A percentile compares a stretch with the other conserved stretches of the same genome.
Evolutionary conservation across 116 monocot species (phyloP).

Genomic region (Cymodocea nodosa): DNA sequence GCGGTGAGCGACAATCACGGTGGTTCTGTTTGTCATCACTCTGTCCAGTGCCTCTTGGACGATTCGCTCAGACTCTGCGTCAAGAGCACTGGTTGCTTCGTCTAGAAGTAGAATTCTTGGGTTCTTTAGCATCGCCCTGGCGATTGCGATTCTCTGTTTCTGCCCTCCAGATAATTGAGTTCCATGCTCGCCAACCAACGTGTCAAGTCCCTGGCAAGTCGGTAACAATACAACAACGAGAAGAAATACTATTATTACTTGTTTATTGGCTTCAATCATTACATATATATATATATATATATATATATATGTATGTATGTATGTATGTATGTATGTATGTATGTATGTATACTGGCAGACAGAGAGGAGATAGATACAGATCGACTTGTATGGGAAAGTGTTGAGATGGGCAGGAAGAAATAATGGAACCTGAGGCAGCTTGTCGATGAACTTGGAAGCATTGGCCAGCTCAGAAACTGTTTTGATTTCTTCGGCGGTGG

Average conservation of each 20-base stretch:
- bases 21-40: conserved; percentile 50
- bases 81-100: conserved; percentile 72
- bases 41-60: conserved; percentile 66
- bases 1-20: conserved; percentile 47
- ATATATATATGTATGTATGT: too few species aligned
- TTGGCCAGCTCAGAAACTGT: conserved; percentile 58
- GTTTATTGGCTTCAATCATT: too few species aligned
- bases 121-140: conserved; percentile 59
- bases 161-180: conserved; percentile 67
- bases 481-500: conserved; percentile 56
- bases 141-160: conserved; percentile 76
- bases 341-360: too few species aligned
- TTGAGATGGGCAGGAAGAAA: not conserved
- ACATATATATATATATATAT: too few species aligned
- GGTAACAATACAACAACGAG: not conserved
- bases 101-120: conserved; percentile 62
- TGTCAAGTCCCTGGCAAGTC: conserved; percentile 38
- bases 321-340: too few species aligned
- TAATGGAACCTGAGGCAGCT: conserved; percentile 42
- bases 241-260: not conserved
- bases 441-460: conserved; percentile 67
- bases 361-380: too few species aligned
- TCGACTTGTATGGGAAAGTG: too few species aligned
- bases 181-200: conserved; percentile 61
- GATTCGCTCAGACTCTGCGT: conserved; percentile 47